phyloP scores from a whole-genome alignment of 768 basidiomycete genomes.

The Mycena haematopus region DNA sequence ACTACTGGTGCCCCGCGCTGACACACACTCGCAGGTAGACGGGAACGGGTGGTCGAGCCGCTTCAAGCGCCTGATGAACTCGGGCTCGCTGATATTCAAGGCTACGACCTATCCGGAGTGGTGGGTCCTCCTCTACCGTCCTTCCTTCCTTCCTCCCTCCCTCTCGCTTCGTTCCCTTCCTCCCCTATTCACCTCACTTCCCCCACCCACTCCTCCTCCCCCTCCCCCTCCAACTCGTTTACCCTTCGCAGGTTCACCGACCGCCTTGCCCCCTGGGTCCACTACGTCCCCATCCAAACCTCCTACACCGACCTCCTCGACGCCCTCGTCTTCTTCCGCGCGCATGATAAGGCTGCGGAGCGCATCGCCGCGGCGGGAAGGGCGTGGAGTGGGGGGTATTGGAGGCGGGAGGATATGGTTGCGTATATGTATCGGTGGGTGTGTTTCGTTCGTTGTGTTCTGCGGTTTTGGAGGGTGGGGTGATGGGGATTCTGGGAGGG shows the following conservation, averaged over 20 bases:
- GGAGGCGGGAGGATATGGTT: constrained; percentile 65
- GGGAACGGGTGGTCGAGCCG: constrained; percentile 70
- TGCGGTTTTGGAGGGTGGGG: too few species aligned
- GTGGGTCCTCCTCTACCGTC: background rate
- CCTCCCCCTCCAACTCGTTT: background rate
- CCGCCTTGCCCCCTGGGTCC: constrained; percentile 68
- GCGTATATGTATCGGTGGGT: constrained; percentile 65
- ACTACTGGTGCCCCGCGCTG: background rate
- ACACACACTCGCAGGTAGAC: constrained; percentile 46
- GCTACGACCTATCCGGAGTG: constrained; percentile 60
- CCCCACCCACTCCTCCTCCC: background rate
- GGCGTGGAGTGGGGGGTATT: constrained; percentile 62
- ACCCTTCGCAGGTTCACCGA: constrained; percentile 52
- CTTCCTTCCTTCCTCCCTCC: background rate
- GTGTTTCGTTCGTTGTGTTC: background rate
- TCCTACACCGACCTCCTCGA: constrained; percentile 74
- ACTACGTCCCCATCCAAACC: constrained; percentile 72
- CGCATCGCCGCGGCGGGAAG: constrained; percentile 63
- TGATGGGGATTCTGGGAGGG: too few species aligned
- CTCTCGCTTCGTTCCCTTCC: background rate
- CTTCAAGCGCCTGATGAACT: constrained; percentile 66
- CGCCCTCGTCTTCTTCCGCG: constrained; percentile 72
- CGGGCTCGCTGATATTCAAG: constrained; percentile 67
- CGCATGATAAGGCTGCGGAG: constrained; percentile 62
- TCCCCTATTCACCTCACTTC: too few species aligned